A percentile compares a stretch with the other conserved stretches of the same genome.
Conservation (phyloP, 257 asterid species). For the Parsonsia alboflavescens region DNA sequence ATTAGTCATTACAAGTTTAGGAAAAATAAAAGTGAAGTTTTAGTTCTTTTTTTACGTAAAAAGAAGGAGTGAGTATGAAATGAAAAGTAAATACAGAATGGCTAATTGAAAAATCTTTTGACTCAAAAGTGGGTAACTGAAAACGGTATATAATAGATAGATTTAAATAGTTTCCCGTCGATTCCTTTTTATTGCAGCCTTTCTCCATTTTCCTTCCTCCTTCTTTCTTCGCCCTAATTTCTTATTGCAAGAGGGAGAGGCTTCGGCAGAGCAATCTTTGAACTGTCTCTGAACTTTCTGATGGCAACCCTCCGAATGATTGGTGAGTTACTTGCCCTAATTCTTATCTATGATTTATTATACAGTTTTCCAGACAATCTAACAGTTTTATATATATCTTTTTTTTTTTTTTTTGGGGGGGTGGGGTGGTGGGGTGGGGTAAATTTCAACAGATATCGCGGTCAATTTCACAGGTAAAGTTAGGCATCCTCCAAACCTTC, state of each 20-base stretch:
- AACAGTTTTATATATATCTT: neutral
- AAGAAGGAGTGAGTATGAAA: too few species aligned
- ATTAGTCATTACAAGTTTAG: too few species aligned
- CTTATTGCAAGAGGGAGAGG: neutral
- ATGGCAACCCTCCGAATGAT: constrained; percentile 79
- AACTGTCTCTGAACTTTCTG: constrained; percentile 11
- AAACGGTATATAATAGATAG: too few species aligned
- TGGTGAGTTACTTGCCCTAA: constrained; percentile 39
- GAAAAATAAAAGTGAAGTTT: too few species aligned
- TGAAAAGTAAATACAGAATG: too few species aligned
- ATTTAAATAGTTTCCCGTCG: too few species aligned
- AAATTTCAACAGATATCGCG: constrained; percentile 63
- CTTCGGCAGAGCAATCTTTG: neutral
- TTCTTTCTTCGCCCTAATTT: neutral
- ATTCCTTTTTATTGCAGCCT: too few species aligned
- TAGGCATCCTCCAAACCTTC: neutral
- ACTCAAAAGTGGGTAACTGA: too few species aligned
- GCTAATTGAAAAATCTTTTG: too few species aligned
- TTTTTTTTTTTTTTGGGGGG: too few species aligned
- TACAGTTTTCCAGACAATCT: constrained; percentile 1
- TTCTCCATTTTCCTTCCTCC: neutral
- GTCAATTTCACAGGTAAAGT: constrained; percentile 83
- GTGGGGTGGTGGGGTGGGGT: too few species aligned
- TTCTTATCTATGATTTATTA: neutral
- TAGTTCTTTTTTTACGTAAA: too few species aligned